A percentile compares a stretch with the other conserved stretches of the same genome.
phyloP scores from a whole-genome alignment of 2,329 filamentous ascomycete genomes.

The Fusarium tjaetaba region DNA sequence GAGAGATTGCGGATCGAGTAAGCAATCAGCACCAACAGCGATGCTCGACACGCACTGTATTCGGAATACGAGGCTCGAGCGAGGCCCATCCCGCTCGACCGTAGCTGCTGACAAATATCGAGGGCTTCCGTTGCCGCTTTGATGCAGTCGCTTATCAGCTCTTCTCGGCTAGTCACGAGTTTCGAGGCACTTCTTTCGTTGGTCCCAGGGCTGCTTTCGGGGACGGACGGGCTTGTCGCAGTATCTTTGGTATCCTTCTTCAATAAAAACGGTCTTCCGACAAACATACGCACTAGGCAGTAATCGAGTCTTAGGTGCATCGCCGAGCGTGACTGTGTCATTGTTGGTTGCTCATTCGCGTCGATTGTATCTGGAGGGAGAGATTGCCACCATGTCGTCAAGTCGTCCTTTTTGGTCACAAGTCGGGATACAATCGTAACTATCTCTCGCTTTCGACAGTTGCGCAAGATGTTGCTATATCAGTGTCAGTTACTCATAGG shows the following conservation, averaged over 20 bases:
- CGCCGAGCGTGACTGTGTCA: background rate
- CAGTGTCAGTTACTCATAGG: background rate
- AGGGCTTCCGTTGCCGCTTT: conserved; percentile 7
- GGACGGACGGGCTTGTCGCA: background rate
- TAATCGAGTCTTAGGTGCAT: conserved; percentile 1
- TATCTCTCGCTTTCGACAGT: background rate
- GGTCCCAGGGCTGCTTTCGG: background rate
- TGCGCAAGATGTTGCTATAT: background rate
- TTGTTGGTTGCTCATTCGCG: background rate
- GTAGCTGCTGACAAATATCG: background rate
- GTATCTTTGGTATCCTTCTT: background rate
- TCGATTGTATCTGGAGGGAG: background rate
- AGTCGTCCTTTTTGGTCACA: background rate
- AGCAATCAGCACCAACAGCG: conserved; percentile 1
- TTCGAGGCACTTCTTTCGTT: background rate
- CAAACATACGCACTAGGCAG: background rate
- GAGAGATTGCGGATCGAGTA: conserved; percentile 5
- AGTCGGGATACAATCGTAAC: background rate
- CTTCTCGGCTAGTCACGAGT: background rate
- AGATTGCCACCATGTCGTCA: background rate
- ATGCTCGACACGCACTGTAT: conserved; percentile 6
- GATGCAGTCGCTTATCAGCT: conserved; percentile 1
- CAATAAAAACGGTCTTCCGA: background rate
- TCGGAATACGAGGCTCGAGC: conserved; percentile 5
- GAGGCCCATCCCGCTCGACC: background rate